Evolutionary conservation across 225 moss, liverwort and hornwort species (phyloP), one percentile per base, ranked within the genome.

Genomic region (Sphagnum contortum): DNA sequence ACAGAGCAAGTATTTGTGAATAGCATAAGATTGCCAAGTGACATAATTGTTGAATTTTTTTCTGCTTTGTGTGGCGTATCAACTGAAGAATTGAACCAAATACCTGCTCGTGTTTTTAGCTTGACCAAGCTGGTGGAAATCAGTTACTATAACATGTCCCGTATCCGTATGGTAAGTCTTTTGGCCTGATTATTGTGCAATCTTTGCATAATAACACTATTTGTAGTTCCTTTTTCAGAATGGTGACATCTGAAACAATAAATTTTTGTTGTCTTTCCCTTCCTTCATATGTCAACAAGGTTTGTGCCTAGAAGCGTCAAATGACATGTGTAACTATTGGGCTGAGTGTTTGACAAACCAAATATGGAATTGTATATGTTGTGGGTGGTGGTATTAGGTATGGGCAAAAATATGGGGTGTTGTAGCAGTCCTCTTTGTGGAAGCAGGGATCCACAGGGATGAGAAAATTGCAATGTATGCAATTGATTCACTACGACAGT

Each of bases 391-490:
- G 29, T 48, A 48, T 9, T 82, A 93, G 93, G 93, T 95, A 54
- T 95, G 94, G 94, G 91, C 89, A 66, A 88, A 89, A 50, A 81
- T 95, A 71, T 95, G 94, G 94, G 79, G 83, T 51, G 89, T 95
- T 47, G 75, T 95, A 47, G 89, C 91, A 0, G 75, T 84, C 66
- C 89, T 91, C 71, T 95, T 95, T 83, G 91, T 92, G 61, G 89
- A 89, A 65, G 91, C 88, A 61, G 94, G 94, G 64, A 95, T 89
- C 66, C 88, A 95, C 71, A 79, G 75, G 13, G 88, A 91, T 67
- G 89, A 95, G 75, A 88, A 89, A 74, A 95, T 95, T 74, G 85
- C 89, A 5, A 95, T 95, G 94, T 95, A 91, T 78, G 94, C 94
- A 4, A 95, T 95, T 64, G 94, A 95, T 67, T 95, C 89, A 61